Percentiles rank a stretch among this genome's conserved stretches.
phyloP scores from a whole-genome alignment of 129 eudicot species.

The Kitagawia praeruptora region DNA sequence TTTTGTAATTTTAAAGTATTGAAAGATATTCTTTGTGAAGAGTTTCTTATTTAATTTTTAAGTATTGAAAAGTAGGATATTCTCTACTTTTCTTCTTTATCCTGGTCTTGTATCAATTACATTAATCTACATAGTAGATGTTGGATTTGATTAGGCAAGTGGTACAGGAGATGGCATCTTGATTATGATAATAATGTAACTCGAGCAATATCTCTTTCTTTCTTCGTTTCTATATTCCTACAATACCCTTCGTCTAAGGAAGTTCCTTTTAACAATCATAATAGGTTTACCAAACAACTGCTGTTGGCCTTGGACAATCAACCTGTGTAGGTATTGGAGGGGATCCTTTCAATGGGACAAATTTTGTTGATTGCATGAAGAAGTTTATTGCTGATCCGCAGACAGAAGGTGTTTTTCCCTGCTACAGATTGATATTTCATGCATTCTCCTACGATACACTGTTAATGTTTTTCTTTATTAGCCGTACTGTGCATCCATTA shows the following conservation, averaged over 20 bases:
- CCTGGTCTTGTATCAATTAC: background rate
- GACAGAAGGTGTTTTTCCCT: slow-evolving; percentile 67
- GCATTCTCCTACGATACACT: background rate
- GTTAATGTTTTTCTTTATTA: background rate
- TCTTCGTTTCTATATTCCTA: background rate
- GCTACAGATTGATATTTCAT: background rate
- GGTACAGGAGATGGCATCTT: slow-evolving; percentile 13
- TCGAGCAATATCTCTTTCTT: background rate
- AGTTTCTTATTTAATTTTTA: background rate
- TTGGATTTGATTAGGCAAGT: background rate
- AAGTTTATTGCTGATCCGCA: slow-evolving; percentile 97
- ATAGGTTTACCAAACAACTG: slow-evolving; percentile 98
- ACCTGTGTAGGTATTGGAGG: slow-evolving; percentile 99
- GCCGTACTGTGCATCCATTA: background rate
- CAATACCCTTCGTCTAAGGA: slow-evolving; percentile 10
- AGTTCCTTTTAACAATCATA: background rate
- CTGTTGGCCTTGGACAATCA: slow-evolving; percentile 96
- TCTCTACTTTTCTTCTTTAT: background rate
- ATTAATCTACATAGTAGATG: background rate
- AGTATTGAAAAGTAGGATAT: too few species aligned
- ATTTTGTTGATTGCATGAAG: slow-evolving; percentile 91
- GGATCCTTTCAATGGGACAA: slow-evolving; percentile 98
- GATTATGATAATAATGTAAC: background rate
- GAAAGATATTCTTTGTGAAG: background rate
- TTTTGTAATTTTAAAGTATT: background rate